Conservation (phyloP, 768 basidiomycete genomes). For the Hypsizygus marmoreus region DNA sequence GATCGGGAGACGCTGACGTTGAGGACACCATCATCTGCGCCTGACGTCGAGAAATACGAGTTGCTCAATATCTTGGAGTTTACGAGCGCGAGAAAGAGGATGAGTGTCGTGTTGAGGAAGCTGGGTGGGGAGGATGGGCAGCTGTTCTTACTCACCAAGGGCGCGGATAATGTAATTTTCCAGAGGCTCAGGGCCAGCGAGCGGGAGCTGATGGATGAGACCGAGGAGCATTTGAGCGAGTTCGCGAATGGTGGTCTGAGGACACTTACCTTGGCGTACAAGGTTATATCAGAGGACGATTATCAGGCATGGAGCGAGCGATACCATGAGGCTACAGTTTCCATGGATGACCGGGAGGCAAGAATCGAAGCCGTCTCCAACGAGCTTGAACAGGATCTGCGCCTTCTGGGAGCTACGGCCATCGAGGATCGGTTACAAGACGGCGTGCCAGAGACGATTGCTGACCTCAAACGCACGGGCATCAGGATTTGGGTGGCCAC, state of each 20-base stretch:
- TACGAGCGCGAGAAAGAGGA: slow-evolving; percentile 88
- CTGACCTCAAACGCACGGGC: slow-evolving; percentile 91
- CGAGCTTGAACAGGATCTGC: slow-evolving; percentile 79
- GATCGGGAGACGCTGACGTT: slow-evolving; percentile 77
- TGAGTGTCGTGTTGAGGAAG: slow-evolving; percentile 88
- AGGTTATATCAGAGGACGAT: slow-evolving; percentile 75
- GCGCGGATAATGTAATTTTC: slow-evolving; percentile 96
- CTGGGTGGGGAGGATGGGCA: slow-evolving; percentile 55
- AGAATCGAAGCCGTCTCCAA: slow-evolving; percentile 77
- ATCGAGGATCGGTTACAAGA: slow-evolving; percentile 98
- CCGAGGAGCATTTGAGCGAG: slow-evolving; percentile 79
- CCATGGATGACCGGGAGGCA: slow-evolving; percentile 79
- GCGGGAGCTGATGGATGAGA: slow-evolving; percentile 68
- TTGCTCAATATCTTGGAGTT: slow-evolving; percentile 93
- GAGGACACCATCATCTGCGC: slow-evolving; percentile 69
- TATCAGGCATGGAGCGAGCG: slow-evolving; percentile 79
- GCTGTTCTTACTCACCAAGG: slow-evolving; percentile 80
- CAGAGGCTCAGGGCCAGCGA: slow-evolving; percentile 73
- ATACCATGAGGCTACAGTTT: slow-evolving; percentile 78
- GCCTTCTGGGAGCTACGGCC: slow-evolving; percentile 90
- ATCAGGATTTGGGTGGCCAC: slow-evolving; percentile 99
- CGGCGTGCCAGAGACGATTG: slow-evolving; percentile 96
- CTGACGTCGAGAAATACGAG: slow-evolving; percentile 76
- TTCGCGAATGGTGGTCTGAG: slow-evolving; percentile 87
- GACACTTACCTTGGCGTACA: slow-evolving; percentile 91